These are phyloP conservation scores for Trametes cubensis DNA, from an alignment of 768 basidiomycete genomes.

Conservation along the genomic window DNA sequence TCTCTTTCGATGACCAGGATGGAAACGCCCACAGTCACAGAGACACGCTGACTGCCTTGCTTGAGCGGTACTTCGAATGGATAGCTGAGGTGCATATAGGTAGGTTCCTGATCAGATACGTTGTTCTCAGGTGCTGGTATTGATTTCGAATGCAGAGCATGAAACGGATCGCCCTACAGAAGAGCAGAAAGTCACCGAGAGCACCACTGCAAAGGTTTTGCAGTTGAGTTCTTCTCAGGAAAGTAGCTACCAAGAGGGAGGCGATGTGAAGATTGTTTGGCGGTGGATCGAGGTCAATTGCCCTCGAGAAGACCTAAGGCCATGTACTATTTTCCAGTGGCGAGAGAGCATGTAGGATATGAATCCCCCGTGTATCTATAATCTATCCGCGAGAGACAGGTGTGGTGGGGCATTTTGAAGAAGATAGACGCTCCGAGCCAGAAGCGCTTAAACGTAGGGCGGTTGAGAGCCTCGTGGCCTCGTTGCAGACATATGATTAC, in stretches of 20 bases:
- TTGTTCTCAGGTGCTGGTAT: background rate
- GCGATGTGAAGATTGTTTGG: slow-evolving; percentile 16
- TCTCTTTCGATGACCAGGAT: slow-evolving; percentile 20
- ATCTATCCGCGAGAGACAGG: too few relatives aligned
- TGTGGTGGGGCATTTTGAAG: too few relatives aligned
- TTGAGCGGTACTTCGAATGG: slow-evolving; percentile 60
- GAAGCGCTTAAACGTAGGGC: background rate
- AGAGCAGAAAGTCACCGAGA: background rate
- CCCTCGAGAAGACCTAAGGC: background rate
- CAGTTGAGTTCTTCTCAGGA: background rate
- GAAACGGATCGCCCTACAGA: background rate
- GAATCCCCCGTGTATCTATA: background rate
- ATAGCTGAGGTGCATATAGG: slow-evolving; percentile 48
- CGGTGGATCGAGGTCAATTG: slow-evolving; percentile 18
- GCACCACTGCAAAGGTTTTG: background rate
- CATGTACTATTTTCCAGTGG: slow-evolving; percentile 9
- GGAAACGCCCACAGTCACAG: slow-evolving; percentile 23
- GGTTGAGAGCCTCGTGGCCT: slow-evolving; percentile 8
- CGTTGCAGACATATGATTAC: slow-evolving; percentile 1
- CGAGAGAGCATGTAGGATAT: background rate
- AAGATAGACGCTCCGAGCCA: too few relatives aligned
- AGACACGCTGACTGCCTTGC: slow-evolving; percentile 43
- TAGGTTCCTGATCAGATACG: slow-evolving; percentile 26
- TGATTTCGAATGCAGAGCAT: background rate
- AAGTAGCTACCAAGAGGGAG: background rate